Conservation (phyloP, 2,329 filamentous ascomycete genomes). For the Xylaria polymorpha region DNA sequence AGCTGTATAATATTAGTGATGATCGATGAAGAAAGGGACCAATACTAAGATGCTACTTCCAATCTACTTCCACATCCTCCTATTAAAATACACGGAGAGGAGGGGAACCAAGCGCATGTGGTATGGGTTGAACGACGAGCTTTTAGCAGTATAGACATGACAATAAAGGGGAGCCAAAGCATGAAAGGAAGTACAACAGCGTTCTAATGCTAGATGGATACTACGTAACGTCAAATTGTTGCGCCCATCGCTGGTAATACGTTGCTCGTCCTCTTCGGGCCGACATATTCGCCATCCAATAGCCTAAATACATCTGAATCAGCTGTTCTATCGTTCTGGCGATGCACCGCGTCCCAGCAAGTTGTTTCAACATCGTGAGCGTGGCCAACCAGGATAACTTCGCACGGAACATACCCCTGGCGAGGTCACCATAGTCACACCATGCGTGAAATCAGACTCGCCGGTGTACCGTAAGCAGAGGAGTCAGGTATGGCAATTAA, state of each 20-base stretch:
- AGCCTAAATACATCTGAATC: neutral
- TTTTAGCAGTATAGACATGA: neutral
- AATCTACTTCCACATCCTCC: neutral
- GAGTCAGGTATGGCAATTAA: neutral
- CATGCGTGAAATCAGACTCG: neutral
- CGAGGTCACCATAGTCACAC: neutral
- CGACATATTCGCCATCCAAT: neutral
- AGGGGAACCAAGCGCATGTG: neutral
- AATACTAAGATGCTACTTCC: neutral
- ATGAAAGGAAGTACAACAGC: no score
- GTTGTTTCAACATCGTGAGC: neutral
- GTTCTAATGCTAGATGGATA: neutral
- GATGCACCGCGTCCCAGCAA: neutral
- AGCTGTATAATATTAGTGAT: neutral
- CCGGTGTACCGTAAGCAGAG: neutral
- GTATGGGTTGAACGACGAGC: neutral
- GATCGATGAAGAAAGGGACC: neutral
- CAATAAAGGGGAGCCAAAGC: neutral
- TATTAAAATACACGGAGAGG: neutral
- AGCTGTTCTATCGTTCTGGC: slow-evolving; percentile 3
- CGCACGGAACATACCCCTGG: neutral
- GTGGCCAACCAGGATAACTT: neutral
- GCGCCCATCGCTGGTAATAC: neutral
- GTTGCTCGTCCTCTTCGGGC: neutral
- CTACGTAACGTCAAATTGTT: neutral